Evolutionary conservation across 257 asterid genomes (phyloP), one percentile per base, ranked within the genome.

Genomic region (Petunia secreta): DNA sequence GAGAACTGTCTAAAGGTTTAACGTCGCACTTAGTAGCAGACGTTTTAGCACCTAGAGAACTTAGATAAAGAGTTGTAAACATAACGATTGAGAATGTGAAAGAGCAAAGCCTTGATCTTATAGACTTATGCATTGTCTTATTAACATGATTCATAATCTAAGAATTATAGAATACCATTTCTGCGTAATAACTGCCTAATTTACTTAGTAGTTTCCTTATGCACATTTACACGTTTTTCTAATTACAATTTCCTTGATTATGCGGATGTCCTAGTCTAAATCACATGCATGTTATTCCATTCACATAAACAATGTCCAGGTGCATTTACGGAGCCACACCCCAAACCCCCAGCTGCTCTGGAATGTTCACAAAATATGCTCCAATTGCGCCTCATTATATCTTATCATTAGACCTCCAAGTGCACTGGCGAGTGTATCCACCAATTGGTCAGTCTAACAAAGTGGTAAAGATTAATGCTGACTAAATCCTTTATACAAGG

Each of bases 121-220:
- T 2, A 2, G 9, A 69, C 10, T 71, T 48, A 34, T 71, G 25
- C 41, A 63, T 62, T 16, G 76, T 44, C 76, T 8, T 44, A 44
- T 16, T 8, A 69, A 9, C 16, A 0, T 44, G 76, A 68, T 25
- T 48, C 25, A 9, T 48, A 25, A 34, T 71, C 77, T 4, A 48
- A 55, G 39, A 71, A 48, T 5, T 25, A 69, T 34, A 48, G 16
- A 4, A 5, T 43, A 46, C n/a, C 25, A 48, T 4, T 46, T 10
- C 60, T 9, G 46, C 44, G 44, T 37, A 69, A 25, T 69, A 10
- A 25, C 76, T 46, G 59, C 59, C n/a, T 69, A 48, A 71, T 69
- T 4, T 46, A 48, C 5, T 71, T 25, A 71, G 75, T 9, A 15
- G 52, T 39, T 38, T 65, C 73, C 73, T 39, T 14, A 2, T 41